Evolutionary conservation across 2,329 filamentous ascomycete genomes (phyloP), one percentile per base, ranked within the genome.

Genomic region (Salinomyces thailandicus): DNA sequence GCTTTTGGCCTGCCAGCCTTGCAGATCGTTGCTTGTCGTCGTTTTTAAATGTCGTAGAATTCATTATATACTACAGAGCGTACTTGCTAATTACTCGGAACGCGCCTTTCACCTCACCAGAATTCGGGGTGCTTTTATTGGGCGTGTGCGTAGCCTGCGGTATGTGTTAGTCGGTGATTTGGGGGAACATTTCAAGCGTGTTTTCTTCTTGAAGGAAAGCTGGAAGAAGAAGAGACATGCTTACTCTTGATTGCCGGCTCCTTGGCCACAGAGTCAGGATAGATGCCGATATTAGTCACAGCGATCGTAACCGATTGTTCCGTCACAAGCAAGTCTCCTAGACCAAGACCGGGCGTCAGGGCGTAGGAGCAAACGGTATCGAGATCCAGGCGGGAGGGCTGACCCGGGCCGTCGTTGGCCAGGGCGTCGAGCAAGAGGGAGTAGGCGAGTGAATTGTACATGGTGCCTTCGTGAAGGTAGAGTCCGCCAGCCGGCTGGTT

Each of bases 391-490:
- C 67, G 49, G 2, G 45, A 54, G 2, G 61, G 37, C 14, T 57
- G 40, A 0, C 62, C 69, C 0, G 66, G 66, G 1, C 71, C 69
- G 29, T 58, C 58, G 44, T 73, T 55, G 7, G 47, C 58, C 39
- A 75, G 55, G 12, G 68, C 70, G 51, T 73, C 69, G 7, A 64
- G 53, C 1, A 64, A 53, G 29, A 74, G 48, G 2, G 55, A 58
- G 39, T 59, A 66, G 0, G 60, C 58, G 16, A 73, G 52, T 0
- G 67, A 62, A 41, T 72, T 69, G 44, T 64, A 69, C 28, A 75
- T 54, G 20, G 68, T 56, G 3, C 63, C 64, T 39, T 72, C 69
- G 42, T 74, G 71, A 0, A 61, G 64, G 48, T 70, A 72, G 31
- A 71, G 53, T 0, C 53, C 49, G 2, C 67, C 68, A 1, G 63